Evolutionary conservation across 305 asterid genomes (phyloP), one percentile per base, ranked within the genome.

Genomic region (Ilex paraguariensis): DNA sequence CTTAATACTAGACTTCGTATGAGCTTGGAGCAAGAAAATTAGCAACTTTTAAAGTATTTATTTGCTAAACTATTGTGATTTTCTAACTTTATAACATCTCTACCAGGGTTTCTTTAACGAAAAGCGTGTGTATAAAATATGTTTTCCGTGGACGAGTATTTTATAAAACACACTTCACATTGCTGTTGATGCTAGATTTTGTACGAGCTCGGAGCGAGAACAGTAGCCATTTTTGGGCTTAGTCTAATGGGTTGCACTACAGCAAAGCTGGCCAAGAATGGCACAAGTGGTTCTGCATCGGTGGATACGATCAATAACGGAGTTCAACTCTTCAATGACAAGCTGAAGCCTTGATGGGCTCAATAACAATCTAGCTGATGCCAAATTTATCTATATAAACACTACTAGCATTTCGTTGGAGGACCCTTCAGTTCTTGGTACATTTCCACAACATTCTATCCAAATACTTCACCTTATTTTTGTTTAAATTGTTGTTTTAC

Each of bases 201-300:
- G 69, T 75, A 82, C 67, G 7, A 1, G 0, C 6, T 11, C 2
- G 91, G 90, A 15, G 85, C 91, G 21, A 73, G 96, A 50, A 87
- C 81, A 60, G 32, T 82, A 0, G 95, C 81, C 0, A 64, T 87
- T 0, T 79, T 70, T 30, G 86, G 86, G 54, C 1, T 86, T 2
- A 81, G 84, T 5, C 10, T 21, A 4, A 3, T 87, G 32, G 95
- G 95, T 3, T 84, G 85, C 59, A 6, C 69, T 55, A 95, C 89
- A 39, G 60, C 68, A 61, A 70, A 61, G 54, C 2, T 77, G 46
- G 15, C 31, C 8, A 59, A 14, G 6, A 70, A 30, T 50, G 75
- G 68, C 3, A 57, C 57, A 16, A 63, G 59, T 11, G 79, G 65
- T 56, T 59, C 81, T 0, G 31, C 59, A 1, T 84, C 88, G 16